phyloP scores from a whole-genome alignment of 1,284 basidiomycete species.

The Ceratobasidium sp. region DNA sequence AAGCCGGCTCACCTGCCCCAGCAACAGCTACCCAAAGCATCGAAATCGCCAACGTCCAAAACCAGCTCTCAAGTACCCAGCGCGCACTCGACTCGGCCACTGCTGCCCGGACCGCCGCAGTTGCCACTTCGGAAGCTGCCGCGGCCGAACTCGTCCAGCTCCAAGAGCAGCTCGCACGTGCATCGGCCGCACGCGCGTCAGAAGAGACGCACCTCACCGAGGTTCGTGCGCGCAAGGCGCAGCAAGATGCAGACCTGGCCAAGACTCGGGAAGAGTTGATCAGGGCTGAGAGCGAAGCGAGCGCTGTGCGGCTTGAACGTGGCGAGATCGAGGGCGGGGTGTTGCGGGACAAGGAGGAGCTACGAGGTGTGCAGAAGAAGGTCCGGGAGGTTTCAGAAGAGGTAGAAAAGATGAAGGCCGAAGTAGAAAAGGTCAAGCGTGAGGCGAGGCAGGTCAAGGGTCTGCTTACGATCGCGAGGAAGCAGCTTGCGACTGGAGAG shows the following conservation, averaged over 20 bases:
- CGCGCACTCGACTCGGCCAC: constrained; percentile 71
- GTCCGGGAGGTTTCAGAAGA: constrained; percentile 85
- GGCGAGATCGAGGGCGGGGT: constrained; percentile 89
- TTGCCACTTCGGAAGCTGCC: constrained; percentile 69
- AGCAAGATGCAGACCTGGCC: constrained; percentile 82
- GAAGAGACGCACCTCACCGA: constrained; percentile 81
- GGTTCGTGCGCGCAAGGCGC: constrained; percentile 75
- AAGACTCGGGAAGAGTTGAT: constrained; percentile 85
- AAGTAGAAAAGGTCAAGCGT: constrained; percentile 90
- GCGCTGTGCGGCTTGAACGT: constrained; percentile 89
- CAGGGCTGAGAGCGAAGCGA: constrained; percentile 90
- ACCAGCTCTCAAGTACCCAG: constrained; percentile 84
- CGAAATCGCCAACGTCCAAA: constrained; percentile 87
- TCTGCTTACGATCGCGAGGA: constrained; percentile 91
- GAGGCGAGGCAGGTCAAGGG: constrained; percentile 97
- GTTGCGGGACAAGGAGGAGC: constrained; percentile 94
- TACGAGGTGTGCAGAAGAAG: constrained; percentile 83
- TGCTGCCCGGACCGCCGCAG: constrained; percentile 67
- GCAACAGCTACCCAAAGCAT: constrained; percentile 55
- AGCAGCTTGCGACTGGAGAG: constrained; percentile 91
- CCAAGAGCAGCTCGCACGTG: constrained; percentile 78
- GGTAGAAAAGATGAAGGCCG: constrained; percentile 74
- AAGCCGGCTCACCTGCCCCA: constrained; percentile 71
- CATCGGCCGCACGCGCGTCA: constrained; percentile 84
- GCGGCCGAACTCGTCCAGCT: constrained; percentile 75